Conservation (phyloP, 2,329 filamentous ascomycete genomes). For the Leptographium wingfieldii region DNA sequence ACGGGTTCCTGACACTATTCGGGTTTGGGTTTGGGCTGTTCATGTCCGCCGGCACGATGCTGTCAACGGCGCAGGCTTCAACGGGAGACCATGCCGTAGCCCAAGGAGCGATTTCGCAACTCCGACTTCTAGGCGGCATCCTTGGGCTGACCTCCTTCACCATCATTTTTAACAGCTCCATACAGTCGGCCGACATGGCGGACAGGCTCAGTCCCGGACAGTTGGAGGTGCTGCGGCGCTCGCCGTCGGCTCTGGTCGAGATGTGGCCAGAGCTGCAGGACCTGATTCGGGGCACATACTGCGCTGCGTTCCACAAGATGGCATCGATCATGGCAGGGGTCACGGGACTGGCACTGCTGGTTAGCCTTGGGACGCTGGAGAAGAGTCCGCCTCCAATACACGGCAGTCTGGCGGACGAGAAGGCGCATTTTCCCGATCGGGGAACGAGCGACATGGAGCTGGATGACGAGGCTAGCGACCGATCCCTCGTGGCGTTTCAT, state of each 20-base stretch:
- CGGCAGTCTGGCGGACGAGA: slow-evolving; percentile 5
- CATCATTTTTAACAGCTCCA: slow-evolving; percentile 40
- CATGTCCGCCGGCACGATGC: slow-evolving; percentile 43
- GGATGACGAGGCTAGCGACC: slow-evolving; percentile 10
- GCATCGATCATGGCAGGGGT: slow-evolving; percentile 10
- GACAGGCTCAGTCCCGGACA: slow-evolving; percentile 8
- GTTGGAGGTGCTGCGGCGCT: slow-evolving; percentile 11
- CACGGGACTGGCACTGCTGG: slow-evolving; percentile 7
- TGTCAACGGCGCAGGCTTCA: slow-evolving; percentile 39
- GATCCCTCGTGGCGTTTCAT: slow-evolving; percentile 5
- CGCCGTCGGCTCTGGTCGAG: slow-evolving; percentile 12
- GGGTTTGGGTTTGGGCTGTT: slow-evolving; percentile 47
- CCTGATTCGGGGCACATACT: slow-evolving; percentile 10
- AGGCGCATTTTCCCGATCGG: background rate
- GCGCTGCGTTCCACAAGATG: slow-evolving; percentile 11
- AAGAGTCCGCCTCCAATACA: slow-evolving; percentile 13
- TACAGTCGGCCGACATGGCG: slow-evolving; percentile 15
- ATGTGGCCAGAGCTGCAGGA: slow-evolving; percentile 10
- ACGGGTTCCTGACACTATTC: slow-evolving; percentile 43
- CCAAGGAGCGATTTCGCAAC: slow-evolving; percentile 47
- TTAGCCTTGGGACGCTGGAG: slow-evolving; percentile 13
- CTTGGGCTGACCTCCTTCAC: slow-evolving; percentile 46
- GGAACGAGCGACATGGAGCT: slow-evolving; percentile 6
- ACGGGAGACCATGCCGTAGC: slow-evolving; percentile 40
- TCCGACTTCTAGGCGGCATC: slow-evolving; percentile 46